Evolutionary conservation across 2,329 filamentous ascomycete genomes (phyloP).

Genomic region (Aaosphaeria pasadenensis): DNA sequence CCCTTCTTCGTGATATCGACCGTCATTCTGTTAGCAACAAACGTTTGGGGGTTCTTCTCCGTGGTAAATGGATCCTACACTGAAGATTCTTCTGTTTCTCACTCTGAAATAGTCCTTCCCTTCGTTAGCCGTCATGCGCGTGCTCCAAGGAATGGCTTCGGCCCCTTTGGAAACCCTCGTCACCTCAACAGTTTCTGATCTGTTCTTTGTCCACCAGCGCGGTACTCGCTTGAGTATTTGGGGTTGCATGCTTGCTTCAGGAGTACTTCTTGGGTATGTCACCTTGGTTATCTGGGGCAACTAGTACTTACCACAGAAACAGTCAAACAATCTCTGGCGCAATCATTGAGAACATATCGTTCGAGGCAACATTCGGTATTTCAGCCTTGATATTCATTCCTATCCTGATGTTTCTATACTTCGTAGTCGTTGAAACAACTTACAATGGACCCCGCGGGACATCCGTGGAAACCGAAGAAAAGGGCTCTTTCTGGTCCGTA

Average conservation of each 20-base stretch:
- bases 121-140: conserved; percentile 53
- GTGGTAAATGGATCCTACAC: conserved; percentile 9
- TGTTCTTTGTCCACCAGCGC: conserved; percentile 86
- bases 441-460: conserved; percentile 25
- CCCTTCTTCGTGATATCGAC: conserved; percentile 39
- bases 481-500: conserved; percentile 17
- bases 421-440: conserved; percentile 46
- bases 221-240: conserved; percentile 81
- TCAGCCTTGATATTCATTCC: conserved; percentile 43
- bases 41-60: conserved; percentile 41
- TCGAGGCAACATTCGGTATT: conserved; percentile 44
- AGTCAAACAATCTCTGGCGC: conserved; percentile 45
- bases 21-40: conserved; percentile 33
- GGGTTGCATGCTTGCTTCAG: conserved; percentile 33
- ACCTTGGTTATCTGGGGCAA: conserved; percentile 4
- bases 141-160: conserved; percentile 81
- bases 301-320: neutral
- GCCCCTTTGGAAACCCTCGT: conserved; percentile 89
- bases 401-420: conserved; percentile 42
- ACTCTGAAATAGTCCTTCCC: conserved; percentile 26
- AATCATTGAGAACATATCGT: conserved; percentile 39
- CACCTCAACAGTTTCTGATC: conserved; percentile 83
- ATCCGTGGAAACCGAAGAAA: conserved; percentile 20
- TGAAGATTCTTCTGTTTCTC: neutral
- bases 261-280: conserved; percentile 40